phyloP scores from a whole-genome alignment of 495 filamentous ascomycete species.

The Hamigera avellanea region DNA sequence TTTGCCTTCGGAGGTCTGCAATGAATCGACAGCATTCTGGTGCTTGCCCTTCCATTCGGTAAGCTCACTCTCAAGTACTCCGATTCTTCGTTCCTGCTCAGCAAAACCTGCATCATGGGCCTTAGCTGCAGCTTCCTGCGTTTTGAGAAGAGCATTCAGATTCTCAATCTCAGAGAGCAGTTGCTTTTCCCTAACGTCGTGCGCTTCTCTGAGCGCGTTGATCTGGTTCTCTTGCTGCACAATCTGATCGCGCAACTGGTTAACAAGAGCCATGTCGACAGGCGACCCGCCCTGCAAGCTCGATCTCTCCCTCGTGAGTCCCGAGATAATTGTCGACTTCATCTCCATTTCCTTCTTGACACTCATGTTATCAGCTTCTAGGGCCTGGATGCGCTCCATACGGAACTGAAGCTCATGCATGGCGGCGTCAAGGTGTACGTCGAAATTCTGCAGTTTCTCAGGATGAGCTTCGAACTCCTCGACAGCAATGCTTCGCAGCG shows the following conservation, averaged over 20 bases:
- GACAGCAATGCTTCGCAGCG: constrained; percentile 72
- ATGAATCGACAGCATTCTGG: constrained; percentile 51
- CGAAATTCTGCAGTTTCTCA: constrained; percentile 84
- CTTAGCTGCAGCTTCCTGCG: constrained; percentile 26
- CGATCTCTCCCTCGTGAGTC: constrained; percentile 81
- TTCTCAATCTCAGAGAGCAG: constrained; percentile 56
- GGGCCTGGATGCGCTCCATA: constrained; percentile 76
- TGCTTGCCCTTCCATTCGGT: constrained; percentile 66
- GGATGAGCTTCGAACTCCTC: constrained; percentile 76
- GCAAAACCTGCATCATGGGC: constrained; percentile 30
- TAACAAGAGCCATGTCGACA: constrained; percentile 88
- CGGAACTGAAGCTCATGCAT: constrained; percentile 85
- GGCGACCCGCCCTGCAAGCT: constrained; percentile 73
- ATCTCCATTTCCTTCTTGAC: constrained; percentile 93
- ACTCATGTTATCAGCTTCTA: constrained; percentile 74
- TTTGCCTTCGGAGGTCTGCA: constrained; percentile 62
- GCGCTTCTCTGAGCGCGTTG: constrained; percentile 56
- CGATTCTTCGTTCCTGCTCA: constrained; percentile 51
- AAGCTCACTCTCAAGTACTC: constrained; percentile 64
- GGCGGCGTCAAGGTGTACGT: constrained; percentile 78
- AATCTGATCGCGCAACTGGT: constrained; percentile 75
- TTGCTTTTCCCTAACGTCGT: constrained; percentile 62
- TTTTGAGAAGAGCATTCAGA: constrained; percentile 47
- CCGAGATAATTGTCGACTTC: constrained; percentile 89
- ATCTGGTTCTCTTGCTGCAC: constrained; percentile 76